Base-by-base conservation (phyloP, 2,329 filamentous ascomycete genomes). In the Neonectria coccinea region DNA sequence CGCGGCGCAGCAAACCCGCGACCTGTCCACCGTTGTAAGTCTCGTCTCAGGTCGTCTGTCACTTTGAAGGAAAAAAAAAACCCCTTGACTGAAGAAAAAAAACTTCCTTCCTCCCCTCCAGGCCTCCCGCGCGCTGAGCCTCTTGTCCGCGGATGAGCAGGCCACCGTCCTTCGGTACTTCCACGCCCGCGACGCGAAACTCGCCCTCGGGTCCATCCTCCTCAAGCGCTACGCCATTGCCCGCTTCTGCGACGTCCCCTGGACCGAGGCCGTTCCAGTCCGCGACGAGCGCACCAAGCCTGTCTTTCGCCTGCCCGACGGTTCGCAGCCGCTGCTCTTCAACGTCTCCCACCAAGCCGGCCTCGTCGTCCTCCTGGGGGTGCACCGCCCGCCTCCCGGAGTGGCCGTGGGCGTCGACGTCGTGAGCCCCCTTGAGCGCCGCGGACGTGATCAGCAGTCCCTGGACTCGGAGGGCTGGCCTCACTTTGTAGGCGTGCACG, bases 261-360 rank as follows among this genome's bases (percentile, higher is more conserved):
- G 91, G 91, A 77, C 81, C 44, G 77, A 83, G 4, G 87, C 89
- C 52, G 79, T 73, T 18, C 81, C 91, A 61, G 83, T 84, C 11
- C 85, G 89, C 77, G 83, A 89, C 80, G 65, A 79, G 76, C 81
- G 79, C 71, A 82, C 80, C 58, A 89, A 89, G 76, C 87, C 87
- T 47, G 76, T 86, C 56, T 88, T 82, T 75, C 74, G 73, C 74
- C 80, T 82, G 81, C 83, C 67, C 77, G 82, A 76, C 80, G 86
- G 71, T 68, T 79, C 63, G 61, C 85, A 83, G 70, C 78, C 83
- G 18, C 76, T 88, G n/a, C 71, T 81, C 67, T 94, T 95, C 83
- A 95, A 95, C 78, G 86, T 94, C 59, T 90, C 88, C 50, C 92
- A 95, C 77, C 92, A 95, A 81, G 90, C 89, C 9, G 92, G 92